Conservation (phyloP, 2,329 filamentous ascomycete genomes). For the Aphanocladium album region DNA sequence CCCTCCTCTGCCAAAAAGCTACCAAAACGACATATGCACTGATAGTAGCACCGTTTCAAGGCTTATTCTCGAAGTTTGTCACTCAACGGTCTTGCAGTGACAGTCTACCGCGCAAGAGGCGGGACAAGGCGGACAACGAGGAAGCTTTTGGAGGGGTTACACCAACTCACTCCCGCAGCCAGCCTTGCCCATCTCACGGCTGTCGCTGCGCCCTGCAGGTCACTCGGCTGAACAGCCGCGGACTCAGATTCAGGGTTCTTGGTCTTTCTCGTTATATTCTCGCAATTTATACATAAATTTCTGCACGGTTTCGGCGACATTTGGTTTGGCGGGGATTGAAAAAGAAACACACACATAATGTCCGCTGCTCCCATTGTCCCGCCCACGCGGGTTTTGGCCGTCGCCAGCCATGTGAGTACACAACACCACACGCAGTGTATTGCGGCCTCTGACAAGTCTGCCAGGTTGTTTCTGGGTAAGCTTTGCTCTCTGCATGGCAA, state of each 20-base stretch:
- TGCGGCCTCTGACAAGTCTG: not conserved
- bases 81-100: too few species aligned
- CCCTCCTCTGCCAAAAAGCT: not conserved
- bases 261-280: not conserved
- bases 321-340: not conserved
- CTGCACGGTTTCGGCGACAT: not conserved
- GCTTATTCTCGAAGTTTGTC: not conserved
- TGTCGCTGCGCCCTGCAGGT: not conserved
- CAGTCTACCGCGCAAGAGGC: too few species aligned
- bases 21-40: too few species aligned
- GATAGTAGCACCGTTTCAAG: not conserved
- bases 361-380: slow-evolving; percentile 31
- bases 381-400: slow-evolving; percentile 68
- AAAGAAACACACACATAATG: not conserved
- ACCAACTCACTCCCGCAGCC: not conserved
- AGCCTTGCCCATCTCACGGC: not conserved
- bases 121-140: too few species aligned
- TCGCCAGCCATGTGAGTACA: slow-evolving; percentile 85
- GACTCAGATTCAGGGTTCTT: not conserved
- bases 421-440: not conserved
- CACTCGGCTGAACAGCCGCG: not conserved
- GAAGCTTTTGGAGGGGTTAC: not conserved
- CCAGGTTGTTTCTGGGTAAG: slow-evolving; percentile 41
- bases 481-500: not conserved
- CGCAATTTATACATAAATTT: not conserved